Conservation (phyloP, 2,329 filamentous ascomycete genomes). For the Stemphylium lycopersici region DNA sequence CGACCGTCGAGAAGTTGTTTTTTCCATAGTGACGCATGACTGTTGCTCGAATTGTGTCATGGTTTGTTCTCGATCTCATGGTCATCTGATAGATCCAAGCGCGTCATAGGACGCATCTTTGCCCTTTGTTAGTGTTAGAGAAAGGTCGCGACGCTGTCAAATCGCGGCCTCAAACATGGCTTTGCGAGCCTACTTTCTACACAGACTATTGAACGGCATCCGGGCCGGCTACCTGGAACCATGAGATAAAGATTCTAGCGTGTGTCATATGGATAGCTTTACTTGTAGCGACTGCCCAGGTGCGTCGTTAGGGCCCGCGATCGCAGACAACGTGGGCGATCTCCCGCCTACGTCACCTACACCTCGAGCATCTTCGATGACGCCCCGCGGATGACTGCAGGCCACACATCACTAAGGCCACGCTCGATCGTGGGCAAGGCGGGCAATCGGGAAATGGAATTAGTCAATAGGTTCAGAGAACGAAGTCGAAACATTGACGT, state of each 20-base stretch:
- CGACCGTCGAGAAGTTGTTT: background rate
- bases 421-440: conserved; percentile 4
- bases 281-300: background rate
- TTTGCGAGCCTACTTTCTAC: background rate
- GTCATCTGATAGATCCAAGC: background rate
- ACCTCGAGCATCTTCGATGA: background rate
- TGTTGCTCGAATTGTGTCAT: background rate
- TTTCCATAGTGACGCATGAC: conserved; percentile 1
- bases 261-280: conserved; percentile 3
- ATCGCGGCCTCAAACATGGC: background rate
- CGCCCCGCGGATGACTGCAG: conserved; percentile 4
- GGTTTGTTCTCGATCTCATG: background rate
- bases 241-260: background rate
- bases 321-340: background rate
- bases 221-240: conserved; percentile 1
- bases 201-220: conserved; percentile 3
- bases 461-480: background rate
- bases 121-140: background rate
- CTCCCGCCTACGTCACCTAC: conserved; percentile 7
- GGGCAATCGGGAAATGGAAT: background rate
- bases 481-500: background rate
- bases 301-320: background rate
- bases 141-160: background rate
- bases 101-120: background rate
- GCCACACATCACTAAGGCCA: background rate